Base-by-base conservation (phyloP, 2,329 filamentous ascomycete species). In the Microdochium nivale region DNA sequence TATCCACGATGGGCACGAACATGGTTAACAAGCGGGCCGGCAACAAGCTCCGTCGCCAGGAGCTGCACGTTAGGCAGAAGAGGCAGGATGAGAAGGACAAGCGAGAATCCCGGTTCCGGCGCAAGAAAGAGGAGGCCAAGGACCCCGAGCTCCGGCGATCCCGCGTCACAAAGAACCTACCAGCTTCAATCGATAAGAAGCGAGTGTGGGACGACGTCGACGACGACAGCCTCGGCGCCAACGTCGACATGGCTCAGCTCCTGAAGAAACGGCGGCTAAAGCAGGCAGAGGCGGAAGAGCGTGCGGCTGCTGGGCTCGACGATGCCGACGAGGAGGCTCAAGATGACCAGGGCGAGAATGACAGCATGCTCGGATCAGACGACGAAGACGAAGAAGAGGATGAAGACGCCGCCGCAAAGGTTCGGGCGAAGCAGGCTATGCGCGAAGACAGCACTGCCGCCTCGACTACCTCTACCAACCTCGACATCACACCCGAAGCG, bases 121-220 rank as follows among this genome's bases (percentile, higher is more conserved):
- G 89, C 54, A 90, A 89, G 71, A 88, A 87, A 70, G 88, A 91
- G 63, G 94, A 99, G 70, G 81, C 86, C 57, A 88, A 86, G 67
- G 83, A 96, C 62, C 91, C 92, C 2, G 79, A 82, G 53, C 70
- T 96, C 54, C 83, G 83, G 59, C 82, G 81, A 55, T 80, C 86
- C 58, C 81, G 94, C 60, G 74, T 92, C 54, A 83, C 83, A 54
- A 82, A 80, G 58, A 96, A 96, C 71, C 79, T 90, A 44, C 87
- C 94, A 0, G 68, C 81, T 51, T 95, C 90, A 0, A 78, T 96
- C 53, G 91, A 96, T 61, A 81, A 84, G 61, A 96, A 96, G 75
- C 83, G 94, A 66, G 83, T 89, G 30, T 97, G 90, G 89, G 91
- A 96, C 61, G 84, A 91, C 50, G 80, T 81, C 49, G 84, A 84